Conservation (phyloP, 768 basidiomycete species). For the Obba rivulosa region DNA sequence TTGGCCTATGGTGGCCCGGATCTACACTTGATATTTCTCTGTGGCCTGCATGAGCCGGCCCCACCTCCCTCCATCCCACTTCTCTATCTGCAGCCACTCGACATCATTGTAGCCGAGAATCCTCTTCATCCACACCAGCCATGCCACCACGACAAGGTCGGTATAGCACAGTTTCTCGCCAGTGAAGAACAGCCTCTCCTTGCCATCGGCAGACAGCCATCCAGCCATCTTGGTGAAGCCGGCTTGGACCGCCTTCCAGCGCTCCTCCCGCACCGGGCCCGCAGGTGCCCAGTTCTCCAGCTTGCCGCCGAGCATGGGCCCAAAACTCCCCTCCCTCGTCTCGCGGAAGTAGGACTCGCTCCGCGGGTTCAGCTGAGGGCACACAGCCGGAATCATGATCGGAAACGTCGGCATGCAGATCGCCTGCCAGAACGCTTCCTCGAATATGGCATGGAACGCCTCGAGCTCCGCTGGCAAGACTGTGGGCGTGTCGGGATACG, state of each 20-base stretch:
- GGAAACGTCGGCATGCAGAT: neutral
- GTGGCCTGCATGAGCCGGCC: slow-evolving; percentile 4
- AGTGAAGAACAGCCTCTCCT: slow-evolving; percentile 1
- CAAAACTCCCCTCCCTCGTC: slow-evolving; percentile 28
- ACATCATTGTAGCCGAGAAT: slow-evolving; percentile 5
- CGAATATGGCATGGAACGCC: slow-evolving; percentile 36
- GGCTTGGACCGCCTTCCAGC: slow-evolving; percentile 32
- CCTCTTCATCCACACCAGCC: slow-evolving; percentile 2
- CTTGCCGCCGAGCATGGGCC: slow-evolving; percentile 14
- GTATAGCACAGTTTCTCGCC: slow-evolving; percentile 2
- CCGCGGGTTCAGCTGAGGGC: slow-evolving; percentile 5
- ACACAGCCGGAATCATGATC: slow-evolving; percentile 1
- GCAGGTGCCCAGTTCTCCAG: slow-evolving; percentile 32
- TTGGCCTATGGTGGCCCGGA: too few relatives aligned
- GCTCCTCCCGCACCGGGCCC: slow-evolving; percentile 23
- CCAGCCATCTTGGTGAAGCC: slow-evolving; percentile 21
- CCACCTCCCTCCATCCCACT: slow-evolving; percentile 11
- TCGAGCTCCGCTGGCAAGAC: slow-evolving; percentile 34
- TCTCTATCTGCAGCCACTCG: slow-evolving; percentile 6
- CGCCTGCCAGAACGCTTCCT: slow-evolving; percentile 4
- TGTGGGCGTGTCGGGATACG: slow-evolving; percentile 38
- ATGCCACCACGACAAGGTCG: slow-evolving; percentile 4
- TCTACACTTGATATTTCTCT: neutral
- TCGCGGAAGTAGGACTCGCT: slow-evolving; percentile 33
- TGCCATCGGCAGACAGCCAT: slow-evolving; percentile 9